These are phyloP conservation scores for Pseudonectria buxi DNA, from an alignment of 2,329 filamentous ascomycete genomes.

Conservation along the genomic window DNA sequence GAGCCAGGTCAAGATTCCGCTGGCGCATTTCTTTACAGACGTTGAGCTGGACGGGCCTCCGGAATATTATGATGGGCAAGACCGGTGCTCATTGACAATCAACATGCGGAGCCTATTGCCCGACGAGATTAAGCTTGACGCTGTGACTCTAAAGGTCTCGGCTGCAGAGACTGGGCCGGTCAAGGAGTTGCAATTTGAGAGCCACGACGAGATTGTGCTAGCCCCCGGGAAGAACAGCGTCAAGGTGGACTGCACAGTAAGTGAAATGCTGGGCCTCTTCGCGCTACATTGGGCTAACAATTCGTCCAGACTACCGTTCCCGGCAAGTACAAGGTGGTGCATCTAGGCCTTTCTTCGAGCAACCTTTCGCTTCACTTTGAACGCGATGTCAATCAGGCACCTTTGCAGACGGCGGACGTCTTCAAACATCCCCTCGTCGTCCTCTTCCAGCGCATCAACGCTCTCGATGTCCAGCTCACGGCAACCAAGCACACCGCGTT, in stretches of 20 bases:
- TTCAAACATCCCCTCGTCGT: slow-evolving; percentile 56
- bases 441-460: slow-evolving; percentile 64
- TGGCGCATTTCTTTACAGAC: slow-evolving; percentile 68
- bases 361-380: slow-evolving; percentile 63
- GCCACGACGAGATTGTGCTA: slow-evolving; percentile 20
- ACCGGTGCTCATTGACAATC: slow-evolving; percentile 68
- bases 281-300: slow-evolving; percentile 20
- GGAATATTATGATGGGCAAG: slow-evolving; percentile 60
- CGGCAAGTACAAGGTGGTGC: slow-evolving; percentile 69
- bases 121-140: slow-evolving; percentile 61
- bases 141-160: slow-evolving; percentile 57
- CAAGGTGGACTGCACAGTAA: slow-evolving; percentile 29
- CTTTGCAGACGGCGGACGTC: slow-evolving; percentile 41
- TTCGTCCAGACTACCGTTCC: slow-evolving; percentile 51
- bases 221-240: slow-evolving; percentile 44
- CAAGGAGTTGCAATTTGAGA: slow-evolving; percentile 48
- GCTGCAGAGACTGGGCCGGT: slow-evolving; percentile 46
- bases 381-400: slow-evolving; percentile 43
- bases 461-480: slow-evolving; percentile 61
- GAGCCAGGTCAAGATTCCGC: slow-evolving; percentile 58
- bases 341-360: slow-evolving; percentile 56
- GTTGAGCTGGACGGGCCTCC: slow-evolving; percentile 63
- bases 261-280: slow-evolving; percentile 7
- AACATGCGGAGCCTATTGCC: slow-evolving; percentile 65
- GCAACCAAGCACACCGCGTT: slow-evolving; percentile 69